phyloP scores from a whole-genome alignment of 495 filamentous ascomycete species.

The Daldinia concentrica region DNA sequence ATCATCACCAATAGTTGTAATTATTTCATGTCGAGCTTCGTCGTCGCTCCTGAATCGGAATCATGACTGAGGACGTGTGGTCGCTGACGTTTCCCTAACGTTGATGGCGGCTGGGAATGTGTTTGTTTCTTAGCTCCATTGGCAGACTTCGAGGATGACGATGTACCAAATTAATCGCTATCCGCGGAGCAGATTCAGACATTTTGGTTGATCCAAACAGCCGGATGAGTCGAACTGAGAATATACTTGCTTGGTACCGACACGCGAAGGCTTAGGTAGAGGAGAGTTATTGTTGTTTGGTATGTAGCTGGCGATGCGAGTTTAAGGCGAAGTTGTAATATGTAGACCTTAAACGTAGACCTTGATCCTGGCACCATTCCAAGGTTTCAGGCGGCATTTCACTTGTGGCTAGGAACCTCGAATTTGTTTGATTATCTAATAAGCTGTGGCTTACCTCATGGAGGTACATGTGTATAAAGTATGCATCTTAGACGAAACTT shows the following conservation, averaged over 20 bases:
- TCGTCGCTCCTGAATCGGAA: constrained; percentile 50
- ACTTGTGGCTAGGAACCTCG: too few relatives aligned
- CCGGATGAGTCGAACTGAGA: background rate
- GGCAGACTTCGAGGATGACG: constrained; percentile 34
- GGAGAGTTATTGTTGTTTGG: background rate
- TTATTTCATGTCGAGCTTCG: constrained; percentile 47
- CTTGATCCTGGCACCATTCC: too few relatives aligned
- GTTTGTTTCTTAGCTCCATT: constrained; percentile 44
- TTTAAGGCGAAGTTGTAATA: too few relatives aligned
- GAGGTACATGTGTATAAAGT: too few relatives aligned
- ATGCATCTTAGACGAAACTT: too few relatives aligned
- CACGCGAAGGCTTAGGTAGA: background rate
- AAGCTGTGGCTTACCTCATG: too few relatives aligned
- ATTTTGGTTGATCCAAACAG: constrained; percentile 23
- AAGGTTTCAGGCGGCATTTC: too few relatives aligned
- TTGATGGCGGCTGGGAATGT: constrained; percentile 46
- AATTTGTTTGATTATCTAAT: too few relatives aligned
- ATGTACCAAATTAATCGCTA: constrained; percentile 51
- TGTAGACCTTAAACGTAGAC: too few relatives aligned
- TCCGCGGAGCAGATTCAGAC: constrained; percentile 44
- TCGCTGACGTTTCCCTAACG: constrained; percentile 52
- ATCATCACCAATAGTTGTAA: constrained; percentile 52
- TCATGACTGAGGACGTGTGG: constrained; percentile 46
- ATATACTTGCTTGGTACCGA: background rate
- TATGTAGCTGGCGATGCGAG: background rate